Conservation (phyloP, 495 filamentous ascomycete genomes). For the Bathelium albidoporum region DNA sequence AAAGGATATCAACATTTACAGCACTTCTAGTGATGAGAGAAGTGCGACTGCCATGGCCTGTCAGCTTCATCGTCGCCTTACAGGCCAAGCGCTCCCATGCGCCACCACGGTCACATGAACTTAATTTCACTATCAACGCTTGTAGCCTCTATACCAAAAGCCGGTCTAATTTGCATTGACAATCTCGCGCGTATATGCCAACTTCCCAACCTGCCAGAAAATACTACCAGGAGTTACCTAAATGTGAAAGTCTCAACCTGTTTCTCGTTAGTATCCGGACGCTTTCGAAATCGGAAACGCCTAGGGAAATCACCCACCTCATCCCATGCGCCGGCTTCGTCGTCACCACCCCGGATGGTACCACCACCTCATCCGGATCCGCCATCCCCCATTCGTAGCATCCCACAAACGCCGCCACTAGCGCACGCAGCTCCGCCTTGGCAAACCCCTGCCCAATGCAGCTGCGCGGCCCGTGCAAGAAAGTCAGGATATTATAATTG, state of each 20-base stretch:
- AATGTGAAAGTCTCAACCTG: background rate
- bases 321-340: constrained; percentile 23
- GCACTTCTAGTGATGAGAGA: too few species aligned
- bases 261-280: background rate
- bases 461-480: constrained; percentile 28
- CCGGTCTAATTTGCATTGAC: too few species aligned
- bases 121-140: too few species aligned
- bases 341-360: constrained; percentile 21
- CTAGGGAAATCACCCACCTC: background rate
- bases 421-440: constrained; percentile 22
- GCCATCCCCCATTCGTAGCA: constrained; percentile 21
- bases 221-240: background rate
- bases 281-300: background rate
- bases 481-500: constrained; percentile 25
- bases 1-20: too few species aligned
- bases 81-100: too few species aligned
- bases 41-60: too few species aligned
- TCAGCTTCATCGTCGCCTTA: too few species aligned
- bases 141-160: background rate
- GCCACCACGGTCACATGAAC: too few species aligned
- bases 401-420: constrained; percentile 24
- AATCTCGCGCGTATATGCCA: too few species aligned
- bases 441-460: constrained; percentile 30
- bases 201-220: too few species aligned
- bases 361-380: constrained; percentile 18